Percentiles rank a stretch among this genome's conserved stretches.
Conservation (phyloP, 495 filamentous ascomycete species). For the Aspergillus panamensis region DNA sequence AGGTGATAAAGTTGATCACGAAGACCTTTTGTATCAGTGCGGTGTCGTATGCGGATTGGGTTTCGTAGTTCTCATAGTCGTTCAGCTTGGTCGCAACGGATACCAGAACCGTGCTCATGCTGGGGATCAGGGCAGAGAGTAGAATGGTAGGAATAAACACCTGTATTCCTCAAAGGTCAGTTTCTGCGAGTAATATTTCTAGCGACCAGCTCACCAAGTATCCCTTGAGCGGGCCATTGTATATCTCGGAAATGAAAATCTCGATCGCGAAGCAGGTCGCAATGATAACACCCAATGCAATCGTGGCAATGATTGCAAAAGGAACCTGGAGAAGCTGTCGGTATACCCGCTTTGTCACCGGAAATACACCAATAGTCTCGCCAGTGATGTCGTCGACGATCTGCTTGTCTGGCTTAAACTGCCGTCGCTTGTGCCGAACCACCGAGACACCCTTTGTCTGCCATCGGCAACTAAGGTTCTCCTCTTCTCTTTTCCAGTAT, state of each 20-base stretch:
- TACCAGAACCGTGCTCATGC: constrained; percentile 71
- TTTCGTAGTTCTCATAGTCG: constrained; percentile 90
- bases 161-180: constrained; percentile 46
- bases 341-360: constrained; percentile 69
- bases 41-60: constrained; percentile 69
- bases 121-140: constrained; percentile 75
- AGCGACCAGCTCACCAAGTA: constrained; percentile 59
- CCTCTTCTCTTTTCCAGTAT: constrained; percentile 94
- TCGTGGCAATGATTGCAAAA: constrained; percentile 71
- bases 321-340: constrained; percentile 84
- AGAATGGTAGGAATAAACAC: constrained; percentile 85
- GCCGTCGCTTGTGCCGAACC: constrained; percentile 70
- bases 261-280: constrained; percentile 89
- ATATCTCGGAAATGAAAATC: constrained; percentile 92
- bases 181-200: neutral
- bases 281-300: constrained; percentile 75
- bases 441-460: constrained; percentile 82
- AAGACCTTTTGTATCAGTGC: constrained; percentile 89
- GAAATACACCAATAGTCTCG: constrained; percentile 73
- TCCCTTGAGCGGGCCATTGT: constrained; percentile 82
- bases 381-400: constrained; percentile 78
- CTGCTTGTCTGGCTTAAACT: constrained; percentile 76
- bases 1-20: constrained; percentile 95
- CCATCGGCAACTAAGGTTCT: constrained; percentile 88
- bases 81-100: constrained; percentile 75